Evolutionary conservation across 176 grass and related monocot genomes (phyloP), one percentile per base, ranked within the genome.

Genomic region (Zizania latifolia): DNA sequence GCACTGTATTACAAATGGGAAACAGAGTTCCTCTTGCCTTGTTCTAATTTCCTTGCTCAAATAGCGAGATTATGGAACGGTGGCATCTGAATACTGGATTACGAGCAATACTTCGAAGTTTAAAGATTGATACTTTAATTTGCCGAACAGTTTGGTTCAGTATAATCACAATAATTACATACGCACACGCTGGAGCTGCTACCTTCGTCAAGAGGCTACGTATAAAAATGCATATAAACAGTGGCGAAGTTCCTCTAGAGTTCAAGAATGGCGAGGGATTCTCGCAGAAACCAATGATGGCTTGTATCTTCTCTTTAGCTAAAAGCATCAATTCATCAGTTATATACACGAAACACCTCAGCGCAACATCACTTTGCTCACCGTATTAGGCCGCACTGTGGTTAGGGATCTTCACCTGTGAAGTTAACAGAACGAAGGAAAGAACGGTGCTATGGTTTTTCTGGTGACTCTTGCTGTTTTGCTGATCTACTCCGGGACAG

Each of bases 401-500:
- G 17, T 24, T 32, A 19, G 75, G 17, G 76, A 19, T 69, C 70
- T 74, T 55, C 41, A 19, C 14, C 4, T 1, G 10, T 78, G 32
- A 62, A 10, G 60, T 88, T 68, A 35, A 55, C 56, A 77, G 62
- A 70, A 70, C n/a, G 9, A 37, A 72, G 36, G 58, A 54, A 78
- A 60, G 75, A 79, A 83, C 28, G 30, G 40, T 13, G 21, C 69
- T 88, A 88, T 23, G 61, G 75, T 56, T 76, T 74, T 60, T 54
- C 37, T 14, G 61, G 67, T n/a, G 74, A 85, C 40, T 68, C 78
- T 34, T 76, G 70, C 31, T 73, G 76, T 13, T 85, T 70, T 15
- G 34, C 68, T 16, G 31, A 19, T 39, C 58, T 89, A 46, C 91
- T 92, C 76, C 65, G 60, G 36, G 81, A 86, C 67, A 90, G 58